Percentiles rank a stretch among this genome's conserved stretches.
phyloP scores from a whole-genome alignment of 2,329 filamentous ascomycete species.

The Diaporthe amygdali region DNA sequence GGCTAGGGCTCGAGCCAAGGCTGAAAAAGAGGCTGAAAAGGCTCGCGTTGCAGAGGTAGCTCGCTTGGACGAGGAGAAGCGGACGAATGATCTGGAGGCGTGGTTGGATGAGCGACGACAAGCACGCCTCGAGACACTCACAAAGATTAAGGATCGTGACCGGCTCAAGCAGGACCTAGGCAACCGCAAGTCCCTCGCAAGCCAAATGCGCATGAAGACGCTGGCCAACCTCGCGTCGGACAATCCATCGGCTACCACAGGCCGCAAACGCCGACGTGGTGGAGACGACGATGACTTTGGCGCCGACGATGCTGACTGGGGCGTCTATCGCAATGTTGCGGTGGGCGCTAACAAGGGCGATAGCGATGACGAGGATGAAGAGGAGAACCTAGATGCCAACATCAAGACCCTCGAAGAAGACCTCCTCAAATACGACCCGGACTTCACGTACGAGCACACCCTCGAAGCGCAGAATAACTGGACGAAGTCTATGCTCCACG shows the following conservation, averaged over 20 bases:
- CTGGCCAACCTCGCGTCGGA: constrained; percentile 96
- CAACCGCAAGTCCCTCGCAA: constrained; percentile 94
- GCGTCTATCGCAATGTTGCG: constrained; percentile 91
- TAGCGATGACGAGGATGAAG: constrained; percentile 89
- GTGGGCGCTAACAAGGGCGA: constrained; percentile 74
- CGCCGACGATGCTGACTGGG: constrained; percentile 97
- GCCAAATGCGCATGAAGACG: constrained; percentile 97
- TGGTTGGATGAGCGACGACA: constrained; percentile 87
- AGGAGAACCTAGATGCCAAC: constrained; percentile 79
- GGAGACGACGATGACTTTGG: constrained; percentile 97
- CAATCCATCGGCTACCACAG: constrained; percentile 61
- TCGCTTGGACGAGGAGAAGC: constrained; percentile 80
- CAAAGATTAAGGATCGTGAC: constrained; percentile 92
- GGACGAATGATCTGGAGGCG: constrained; percentile 81
- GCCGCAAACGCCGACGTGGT: constrained; percentile 82
- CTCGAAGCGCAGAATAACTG: constrained; percentile 93
- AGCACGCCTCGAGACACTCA: constrained; percentile 71
- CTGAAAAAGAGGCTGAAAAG: constrained; percentile 93
- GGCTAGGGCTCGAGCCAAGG: constrained; percentile 89
- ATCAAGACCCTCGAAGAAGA: constrained; percentile 83
- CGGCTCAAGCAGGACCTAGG: constrained; percentile 92
- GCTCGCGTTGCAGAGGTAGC: constrained; percentile 83
- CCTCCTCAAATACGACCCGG: constrained; percentile 82
- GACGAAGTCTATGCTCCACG: constrained; percentile 90
- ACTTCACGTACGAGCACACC: constrained; percentile 91